A percentile compares a stretch with the other conserved stretches of the same genome.
Conservation (phyloP, 345 rosid species). For the Dovyalis caffra region DNA sequence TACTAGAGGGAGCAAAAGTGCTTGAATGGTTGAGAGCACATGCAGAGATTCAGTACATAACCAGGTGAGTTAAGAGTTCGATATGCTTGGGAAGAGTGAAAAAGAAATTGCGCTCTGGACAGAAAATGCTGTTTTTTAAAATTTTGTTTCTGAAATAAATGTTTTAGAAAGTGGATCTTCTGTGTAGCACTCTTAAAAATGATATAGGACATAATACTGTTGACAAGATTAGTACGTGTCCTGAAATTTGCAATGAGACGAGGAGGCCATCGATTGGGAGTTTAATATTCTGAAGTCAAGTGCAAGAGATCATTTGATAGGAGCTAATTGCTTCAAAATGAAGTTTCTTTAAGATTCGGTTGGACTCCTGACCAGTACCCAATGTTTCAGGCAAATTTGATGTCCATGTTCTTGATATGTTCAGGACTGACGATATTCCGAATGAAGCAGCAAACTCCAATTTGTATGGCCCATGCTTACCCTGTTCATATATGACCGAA, state of each 20-base stretch:
- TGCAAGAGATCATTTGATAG: too few species aligned
- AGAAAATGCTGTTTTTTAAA: neutral
- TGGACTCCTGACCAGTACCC: too few species aligned
- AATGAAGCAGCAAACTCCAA: too few species aligned
- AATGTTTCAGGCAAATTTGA: too few species aligned
- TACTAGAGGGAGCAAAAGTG: constrained; percentile 92
- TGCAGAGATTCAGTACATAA: constrained; percentile 64
- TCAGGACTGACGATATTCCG: too few species aligned
- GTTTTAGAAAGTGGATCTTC: neutral
- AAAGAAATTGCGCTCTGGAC: constrained; percentile 4
- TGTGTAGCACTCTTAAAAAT: neutral
- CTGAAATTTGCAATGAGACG: neutral
- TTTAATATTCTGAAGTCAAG: neutral
- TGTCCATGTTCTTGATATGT: too few species aligned
- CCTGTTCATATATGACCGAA: too few species aligned
- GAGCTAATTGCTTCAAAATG: too few species aligned
- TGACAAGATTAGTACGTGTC: neutral
- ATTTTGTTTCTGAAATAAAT: neutral
- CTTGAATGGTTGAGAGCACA: constrained; percentile 88
- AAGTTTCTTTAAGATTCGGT: too few species aligned
- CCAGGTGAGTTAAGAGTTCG: constrained; percentile 36
- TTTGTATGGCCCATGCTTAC: too few species aligned
- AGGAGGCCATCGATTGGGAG: neutral
- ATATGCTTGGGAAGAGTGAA: neutral
- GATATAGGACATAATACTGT: neutral